phyloP scores from a whole-genome alignment of 306 rosid species.

The Ceratonia siliqua region DNA sequence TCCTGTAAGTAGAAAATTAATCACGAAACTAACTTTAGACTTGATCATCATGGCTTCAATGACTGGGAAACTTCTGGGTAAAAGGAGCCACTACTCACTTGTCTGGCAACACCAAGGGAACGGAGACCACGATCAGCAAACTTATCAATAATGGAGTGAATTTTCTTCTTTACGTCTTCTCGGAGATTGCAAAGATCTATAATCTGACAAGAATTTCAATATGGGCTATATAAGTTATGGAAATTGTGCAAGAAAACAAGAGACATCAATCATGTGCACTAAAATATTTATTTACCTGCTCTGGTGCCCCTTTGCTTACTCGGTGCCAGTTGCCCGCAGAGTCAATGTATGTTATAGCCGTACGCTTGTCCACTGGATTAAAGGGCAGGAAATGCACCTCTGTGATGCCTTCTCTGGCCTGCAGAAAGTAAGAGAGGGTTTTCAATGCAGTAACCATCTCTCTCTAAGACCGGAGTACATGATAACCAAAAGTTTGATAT shows the following conservation, averaged over 20 bases:
- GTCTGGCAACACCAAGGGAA: slow-evolving; percentile 71
- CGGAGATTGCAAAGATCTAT: slow-evolving; percentile 73
- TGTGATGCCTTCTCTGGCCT: slow-evolving; percentile 80
- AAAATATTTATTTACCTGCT: slow-evolving; percentile 56
- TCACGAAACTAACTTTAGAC: neutral
- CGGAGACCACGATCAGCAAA: slow-evolving; percentile 95
- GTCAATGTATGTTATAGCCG: slow-evolving; percentile 87
- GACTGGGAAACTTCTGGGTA: neutral
- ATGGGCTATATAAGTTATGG: neutral
- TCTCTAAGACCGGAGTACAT: neutral
- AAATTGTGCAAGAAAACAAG: slow-evolving; percentile 3
- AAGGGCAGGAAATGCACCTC: slow-evolving; percentile 92
- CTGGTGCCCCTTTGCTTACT: slow-evolving; percentile 95
- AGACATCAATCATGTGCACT: neutral
- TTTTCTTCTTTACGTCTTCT: slow-evolving; percentile 60
- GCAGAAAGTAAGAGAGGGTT: neutral
- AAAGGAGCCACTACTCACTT: slow-evolving; percentile 38
- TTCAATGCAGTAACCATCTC: neutral
- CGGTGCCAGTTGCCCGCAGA: slow-evolving; percentile 68
- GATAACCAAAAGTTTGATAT: neutral
- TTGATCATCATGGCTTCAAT: neutral
- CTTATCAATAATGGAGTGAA: slow-evolving; percentile 73
- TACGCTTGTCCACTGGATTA: slow-evolving; percentile 92
- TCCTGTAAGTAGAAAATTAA: slow-evolving; percentile 39
- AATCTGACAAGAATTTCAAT: slow-evolving; percentile 50